Base-by-base conservation (phyloP, 2,329 filamentous ascomycete genomes). In the Periconia digitata region DNA sequence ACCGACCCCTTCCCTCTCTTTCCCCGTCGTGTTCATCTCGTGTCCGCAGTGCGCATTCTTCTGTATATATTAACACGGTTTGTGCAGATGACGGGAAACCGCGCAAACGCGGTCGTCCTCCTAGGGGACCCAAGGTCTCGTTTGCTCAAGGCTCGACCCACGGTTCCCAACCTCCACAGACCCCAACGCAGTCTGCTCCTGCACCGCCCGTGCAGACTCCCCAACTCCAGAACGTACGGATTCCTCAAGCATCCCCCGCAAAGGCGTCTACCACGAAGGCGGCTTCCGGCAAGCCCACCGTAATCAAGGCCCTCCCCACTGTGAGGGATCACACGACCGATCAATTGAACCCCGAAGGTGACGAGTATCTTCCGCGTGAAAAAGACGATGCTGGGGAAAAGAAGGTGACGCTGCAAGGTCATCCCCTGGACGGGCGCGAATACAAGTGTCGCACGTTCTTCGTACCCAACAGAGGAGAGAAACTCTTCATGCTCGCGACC, bases 401-500 rank as follows among this genome's bases (percentile, higher is more conserved):
- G 72, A 99, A 99, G 78, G 92, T 96, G 21, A 85, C 90, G 70
- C 71, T 80, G 18, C 90, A 91, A 61, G 94, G 94, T 35, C 86
- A 92, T 64, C 84, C 92, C 18, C 80, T 88, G 22, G 92, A 91
- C 51, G 84, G 83, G 18, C 89, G 94, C 60, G 87, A 92, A 66
- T 99, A 96, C 76, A 85, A 89, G 69, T 96, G 92, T 73, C 83
- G 92, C 55, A 97, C 92, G 1, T 99, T 99, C 70, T 84, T 89
- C 56, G 92, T 99, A 3, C 91, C 92, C 16, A 86, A 95, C 63
- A 82, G 94, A 60, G 91, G 90, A 22, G 87, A 95, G 58, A 96
- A 96, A 73, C 82, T 97, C 6, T 99, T 97, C 75, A 99, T 99
- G 94, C 83, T 99, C 44, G 94, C 94, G 29, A 99, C 94, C 15